Evolutionary conservation across 2,329 filamentous ascomycete species (phyloP).

Genomic region (Sporothrix schenckii): DNA sequence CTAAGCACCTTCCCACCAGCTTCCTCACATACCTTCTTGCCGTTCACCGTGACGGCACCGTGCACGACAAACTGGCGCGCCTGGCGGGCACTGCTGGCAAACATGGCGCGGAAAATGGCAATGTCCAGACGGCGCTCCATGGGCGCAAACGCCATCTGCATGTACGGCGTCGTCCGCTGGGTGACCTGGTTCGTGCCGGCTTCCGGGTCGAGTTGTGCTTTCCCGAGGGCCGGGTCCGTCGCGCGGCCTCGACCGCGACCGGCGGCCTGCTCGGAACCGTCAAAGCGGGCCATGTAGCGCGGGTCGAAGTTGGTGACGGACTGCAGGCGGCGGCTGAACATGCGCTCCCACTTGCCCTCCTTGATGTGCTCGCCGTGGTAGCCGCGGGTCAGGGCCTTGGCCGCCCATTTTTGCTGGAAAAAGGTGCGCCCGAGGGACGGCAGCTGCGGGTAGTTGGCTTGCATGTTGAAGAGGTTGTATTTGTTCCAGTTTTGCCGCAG

Average conservation of each 20-base stretch:
- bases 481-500: slow-evolving; percentile 96
- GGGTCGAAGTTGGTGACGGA: slow-evolving; percentile 86
- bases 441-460: slow-evolving; percentile 54
- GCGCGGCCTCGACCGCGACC: slow-evolving; percentile 76
- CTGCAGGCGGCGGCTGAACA: slow-evolving; percentile 81
- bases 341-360: slow-evolving; percentile 90
- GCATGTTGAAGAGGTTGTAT: slow-evolving; percentile 90
- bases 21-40: slow-evolving; percentile 71
- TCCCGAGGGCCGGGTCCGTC: neutral
- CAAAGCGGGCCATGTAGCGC: slow-evolving; percentile 73
- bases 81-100: slow-evolving; percentile 90
- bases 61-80: slow-evolving; percentile 94
- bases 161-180: slow-evolving; percentile 73
- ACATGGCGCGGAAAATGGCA: slow-evolving; percentile 90
- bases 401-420: slow-evolving; percentile 97
- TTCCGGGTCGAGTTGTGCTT: slow-evolving; percentile 14
- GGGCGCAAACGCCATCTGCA: slow-evolving; percentile 94
- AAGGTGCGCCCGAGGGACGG: slow-evolving; percentile 63
- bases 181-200: slow-evolving; percentile 40
- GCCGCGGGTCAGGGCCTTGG: slow-evolving; percentile 78
- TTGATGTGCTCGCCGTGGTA: slow-evolving; percentile 96
- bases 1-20: too few species aligned
- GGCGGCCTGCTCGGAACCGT: slow-evolving; percentile 80
- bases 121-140: slow-evolving; percentile 89
- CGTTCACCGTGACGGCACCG: slow-evolving; percentile 92